phyloP scores from a whole-genome alignment of 2,329 filamentous ascomycete genomes.

The Colletotrichum viniferum region DNA sequence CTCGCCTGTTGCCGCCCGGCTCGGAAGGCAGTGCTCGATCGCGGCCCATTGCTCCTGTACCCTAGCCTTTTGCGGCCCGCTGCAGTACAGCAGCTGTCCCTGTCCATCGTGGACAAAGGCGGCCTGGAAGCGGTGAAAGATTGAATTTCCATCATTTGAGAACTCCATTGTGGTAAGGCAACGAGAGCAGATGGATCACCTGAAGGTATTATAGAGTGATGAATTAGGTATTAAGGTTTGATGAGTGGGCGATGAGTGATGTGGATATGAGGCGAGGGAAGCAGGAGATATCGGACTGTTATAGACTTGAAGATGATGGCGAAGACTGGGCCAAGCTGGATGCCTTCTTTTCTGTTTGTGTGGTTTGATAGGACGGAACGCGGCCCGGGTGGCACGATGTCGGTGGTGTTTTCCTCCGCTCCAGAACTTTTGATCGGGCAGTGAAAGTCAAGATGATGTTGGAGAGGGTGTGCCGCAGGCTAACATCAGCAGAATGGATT shows the following conservation, averaged over 20 bases:
- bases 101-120: conserved; percentile 14
- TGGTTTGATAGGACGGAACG: background rate
- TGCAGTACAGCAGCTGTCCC: conserved; percentile 10
- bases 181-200: background rate
- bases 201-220: background rate
- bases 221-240: background rate
- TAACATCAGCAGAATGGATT: background rate
- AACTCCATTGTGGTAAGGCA: conserved; percentile 13
- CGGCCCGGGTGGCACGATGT: background rate
- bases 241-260: background rate
- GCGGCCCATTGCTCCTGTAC: conserved; percentile 3
- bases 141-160: conserved; percentile 16
- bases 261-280: background rate
- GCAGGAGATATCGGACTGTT: background rate
- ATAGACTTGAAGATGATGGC: background rate
- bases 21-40: background rate
- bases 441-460: background rate
- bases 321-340: background rate
- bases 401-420: background rate
- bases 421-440: background rate
- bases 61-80: background rate
- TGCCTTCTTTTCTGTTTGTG: background rate
- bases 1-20: background rate
- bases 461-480: background rate
- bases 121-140: conserved; percentile 19